Evolutionary conservation across 2,329 filamentous ascomycete genomes (phyloP).

Genomic region (Epichloe bromicola): DNA sequence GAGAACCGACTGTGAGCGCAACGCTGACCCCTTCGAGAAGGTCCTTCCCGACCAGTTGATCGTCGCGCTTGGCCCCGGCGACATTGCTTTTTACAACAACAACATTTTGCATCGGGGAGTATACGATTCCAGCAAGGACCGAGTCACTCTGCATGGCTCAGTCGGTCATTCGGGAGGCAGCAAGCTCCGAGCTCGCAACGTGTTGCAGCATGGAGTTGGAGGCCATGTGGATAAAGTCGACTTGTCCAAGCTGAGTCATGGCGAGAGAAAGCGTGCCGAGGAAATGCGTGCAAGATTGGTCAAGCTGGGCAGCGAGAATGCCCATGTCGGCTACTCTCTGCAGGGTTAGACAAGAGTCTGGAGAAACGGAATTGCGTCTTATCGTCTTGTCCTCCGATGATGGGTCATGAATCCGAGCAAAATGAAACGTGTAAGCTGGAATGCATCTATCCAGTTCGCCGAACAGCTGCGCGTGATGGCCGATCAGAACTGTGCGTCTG

Average conservation of each 20-base stretch:
- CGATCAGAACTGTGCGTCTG: neutral
- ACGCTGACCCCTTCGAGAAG: slow-evolving; percentile 50
- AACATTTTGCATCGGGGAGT: slow-evolving; percentile 70
- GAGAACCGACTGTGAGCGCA: slow-evolving; percentile 55
- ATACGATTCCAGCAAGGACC: slow-evolving; percentile 45
- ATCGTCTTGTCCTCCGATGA: no score
- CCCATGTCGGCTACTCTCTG: slow-evolving; percentile 51
- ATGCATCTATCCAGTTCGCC: no score
- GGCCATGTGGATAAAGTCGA: slow-evolving; percentile 49
- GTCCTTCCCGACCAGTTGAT: slow-evolving; percentile 49
- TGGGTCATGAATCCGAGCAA: no score
- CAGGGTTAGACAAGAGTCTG: slow-evolving; percentile 27
- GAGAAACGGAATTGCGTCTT: no score
- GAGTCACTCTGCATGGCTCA: slow-evolving; percentile 61
- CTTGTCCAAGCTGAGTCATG: slow-evolving; percentile 34
- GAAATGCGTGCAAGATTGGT: slow-evolving; percentile 52
- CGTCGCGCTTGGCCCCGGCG: slow-evolving; percentile 57
- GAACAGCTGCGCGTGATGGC: neutral
- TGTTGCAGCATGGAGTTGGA: slow-evolving; percentile 62
- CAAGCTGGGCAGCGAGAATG: slow-evolving; percentile 45
- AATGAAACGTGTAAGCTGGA: no score
- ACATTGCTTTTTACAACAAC: slow-evolving; percentile 75
- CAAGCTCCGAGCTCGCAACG: slow-evolving; percentile 50
- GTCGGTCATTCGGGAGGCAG: slow-evolving; percentile 49
- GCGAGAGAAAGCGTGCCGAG: slow-evolving; percentile 37